These are phyloP conservation scores for Cryptosporidium felis DNA, from an alignment of 169 alveolate species.

Conservation along the genomic window DNA sequence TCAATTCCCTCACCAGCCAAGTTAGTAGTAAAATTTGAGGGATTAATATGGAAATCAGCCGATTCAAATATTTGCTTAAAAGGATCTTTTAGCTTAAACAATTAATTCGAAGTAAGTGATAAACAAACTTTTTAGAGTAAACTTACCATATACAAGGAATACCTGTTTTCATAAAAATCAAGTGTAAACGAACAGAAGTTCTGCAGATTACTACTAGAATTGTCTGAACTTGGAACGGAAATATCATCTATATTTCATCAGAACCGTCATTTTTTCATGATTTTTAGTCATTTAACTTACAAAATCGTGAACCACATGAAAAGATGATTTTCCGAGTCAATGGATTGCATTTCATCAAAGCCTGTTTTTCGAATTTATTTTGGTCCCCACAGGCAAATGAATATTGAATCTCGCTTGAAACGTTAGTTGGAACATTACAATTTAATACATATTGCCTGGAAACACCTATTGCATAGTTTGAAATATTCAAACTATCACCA, in stretches of 20 bases:
- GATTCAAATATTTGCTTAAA: background rate
- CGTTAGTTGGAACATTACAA: background rate
- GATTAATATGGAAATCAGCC: background rate
- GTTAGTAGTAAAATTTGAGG: background rate
- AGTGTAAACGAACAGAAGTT: background rate
- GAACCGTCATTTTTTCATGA: no score
- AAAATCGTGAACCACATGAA: background rate
- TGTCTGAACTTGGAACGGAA: no score
- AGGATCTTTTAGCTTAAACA: background rate
- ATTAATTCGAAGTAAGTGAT: background rate
- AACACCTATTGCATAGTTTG: background rate
- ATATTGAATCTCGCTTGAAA: background rate
- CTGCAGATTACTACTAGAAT: no score
- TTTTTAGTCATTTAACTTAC: no score
- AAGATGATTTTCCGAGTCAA: background rate
- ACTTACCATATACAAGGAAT: background rate
- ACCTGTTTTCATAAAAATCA: background rate
- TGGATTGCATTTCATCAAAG: background rate
- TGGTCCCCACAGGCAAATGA: background rate
- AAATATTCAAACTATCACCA: background rate
- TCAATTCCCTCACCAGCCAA: background rate
- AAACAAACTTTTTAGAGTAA: background rate
- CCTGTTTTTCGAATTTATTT: background rate
- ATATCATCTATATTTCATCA: no score
- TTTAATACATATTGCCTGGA: background rate